Conservation (phyloP, 805 yeast species). For the Clavispora asparagi region DNA sequence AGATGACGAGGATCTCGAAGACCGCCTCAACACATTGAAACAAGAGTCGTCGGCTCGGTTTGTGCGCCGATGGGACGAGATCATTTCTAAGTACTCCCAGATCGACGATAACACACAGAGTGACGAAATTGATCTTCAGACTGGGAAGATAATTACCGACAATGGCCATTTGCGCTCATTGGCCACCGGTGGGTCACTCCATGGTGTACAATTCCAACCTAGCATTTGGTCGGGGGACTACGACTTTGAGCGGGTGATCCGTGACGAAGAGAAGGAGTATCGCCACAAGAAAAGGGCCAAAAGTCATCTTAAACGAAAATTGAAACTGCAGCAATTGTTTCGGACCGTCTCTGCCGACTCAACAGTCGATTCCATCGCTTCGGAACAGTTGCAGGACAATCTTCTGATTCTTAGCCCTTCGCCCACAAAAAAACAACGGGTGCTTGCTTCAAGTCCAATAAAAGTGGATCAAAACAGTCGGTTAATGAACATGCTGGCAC, state of each 20-base stretch:
- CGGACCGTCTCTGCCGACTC: constrained; percentile 4
- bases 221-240: constrained; percentile 37
- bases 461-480: neutral
- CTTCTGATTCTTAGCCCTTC: constrained; percentile 23
- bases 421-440: constrained; percentile 21
- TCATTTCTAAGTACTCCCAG: constrained; percentile 46
- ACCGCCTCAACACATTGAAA: constrained; percentile 22
- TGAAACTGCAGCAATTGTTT: constrained; percentile 10
- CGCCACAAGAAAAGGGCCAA: constrained; percentile 14
- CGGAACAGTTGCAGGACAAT: constrained; percentile 15
- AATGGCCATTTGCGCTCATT: constrained; percentile 64
- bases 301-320: constrained; percentile 6
- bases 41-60: constrained; percentile 14
- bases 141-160: constrained; percentile 61
- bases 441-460: neutral
- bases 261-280: constrained; percentile 5
- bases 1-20: constrained; percentile 3
- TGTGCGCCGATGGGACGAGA: constrained; percentile 42
- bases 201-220: constrained; percentile 12
- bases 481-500: neutral
- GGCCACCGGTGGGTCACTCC: constrained; percentile 4
- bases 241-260: constrained; percentile 20
- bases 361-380: constrained; percentile 4
- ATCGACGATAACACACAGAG: constrained; percentile 50
- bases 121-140: constrained; percentile 57